Evolutionary conservation across 345 rosid species (phyloP).

Genomic region (Gossypium stocksii): DNA sequence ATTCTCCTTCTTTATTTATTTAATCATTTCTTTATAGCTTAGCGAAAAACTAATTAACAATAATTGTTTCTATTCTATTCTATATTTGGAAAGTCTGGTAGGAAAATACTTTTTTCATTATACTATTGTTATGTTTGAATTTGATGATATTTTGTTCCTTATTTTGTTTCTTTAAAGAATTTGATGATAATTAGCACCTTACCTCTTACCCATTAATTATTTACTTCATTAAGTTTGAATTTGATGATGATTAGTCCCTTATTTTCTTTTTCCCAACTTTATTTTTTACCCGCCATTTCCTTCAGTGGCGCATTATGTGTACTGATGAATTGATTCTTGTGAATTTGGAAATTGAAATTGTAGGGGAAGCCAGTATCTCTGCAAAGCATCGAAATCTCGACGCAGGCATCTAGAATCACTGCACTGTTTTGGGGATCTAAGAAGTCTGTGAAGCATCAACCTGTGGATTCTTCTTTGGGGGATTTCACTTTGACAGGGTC

Average conservation of each 20-base stretch:
- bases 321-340: background rate
- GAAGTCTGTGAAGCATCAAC: slow-evolving; percentile 43
- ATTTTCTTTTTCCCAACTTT: background rate
- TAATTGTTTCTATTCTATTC: background rate
- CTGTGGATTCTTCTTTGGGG: slow-evolving; percentile 44
- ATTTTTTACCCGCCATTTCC: no score
- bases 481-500: slow-evolving; percentile 46
- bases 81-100: background rate
- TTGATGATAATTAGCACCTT: no score
- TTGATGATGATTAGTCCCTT: background rate
- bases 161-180: no score
- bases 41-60: no score
- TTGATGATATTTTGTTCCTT: no score
- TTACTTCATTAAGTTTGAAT: background rate
- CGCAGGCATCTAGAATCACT: slow-evolving; percentile 28
- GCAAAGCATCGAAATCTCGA: slow-evolving; percentile 22
- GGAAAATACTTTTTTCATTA: background rate
- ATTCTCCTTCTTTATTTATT: background rate
- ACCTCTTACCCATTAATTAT: no score
- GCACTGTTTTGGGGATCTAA: slow-evolving; percentile 80
- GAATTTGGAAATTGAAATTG: slow-evolving; percentile 11
- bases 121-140: no score
- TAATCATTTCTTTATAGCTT: background rate
- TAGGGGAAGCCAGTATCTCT: slow-evolving; percentile 41
- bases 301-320: background rate